These are phyloP conservation scores for Candida yuanshanica DNA, from an alignment of 805 yeast genomes.

Conservation along the genomic window DNA sequence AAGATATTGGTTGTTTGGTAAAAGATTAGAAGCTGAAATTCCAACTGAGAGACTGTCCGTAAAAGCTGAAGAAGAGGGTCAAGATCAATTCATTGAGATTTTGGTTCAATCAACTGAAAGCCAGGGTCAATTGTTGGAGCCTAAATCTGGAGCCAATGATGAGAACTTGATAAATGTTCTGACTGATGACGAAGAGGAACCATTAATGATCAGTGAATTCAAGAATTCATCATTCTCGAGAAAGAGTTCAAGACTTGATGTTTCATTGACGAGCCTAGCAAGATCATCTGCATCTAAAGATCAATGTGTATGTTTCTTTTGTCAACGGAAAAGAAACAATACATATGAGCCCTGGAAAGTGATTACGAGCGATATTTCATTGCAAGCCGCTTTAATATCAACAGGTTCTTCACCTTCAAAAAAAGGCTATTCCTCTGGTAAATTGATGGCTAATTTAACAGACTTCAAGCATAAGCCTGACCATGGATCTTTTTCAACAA, in stretches of 20 bases:
- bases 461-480: slow-evolving; percentile 13
- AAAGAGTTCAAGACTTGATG: slow-evolving; percentile 3
- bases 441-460: slow-evolving; percentile 22
- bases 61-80: not conserved
- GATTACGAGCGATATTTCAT: slow-evolving; percentile 31
- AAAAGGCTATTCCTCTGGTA: slow-evolving; percentile 10
- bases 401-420: slow-evolving; percentile 23
- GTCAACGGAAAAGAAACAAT: slow-evolving; percentile 2
- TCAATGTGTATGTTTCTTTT: slow-evolving; percentile 2
- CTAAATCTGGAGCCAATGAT: not conserved
- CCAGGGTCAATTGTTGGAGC: not conserved
- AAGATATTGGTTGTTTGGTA: slow-evolving; percentile 13
- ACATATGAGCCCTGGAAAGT: slow-evolving; percentile 24
- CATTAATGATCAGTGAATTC: not conserved
- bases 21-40: slow-evolving; percentile 1
- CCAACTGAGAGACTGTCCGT: too few species aligned
- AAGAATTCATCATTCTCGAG: slow-evolving; percentile 10
- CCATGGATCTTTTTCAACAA: not conserved
- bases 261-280: slow-evolving; percentile 3
- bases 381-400: slow-evolving; percentile 34
- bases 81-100: not conserved
- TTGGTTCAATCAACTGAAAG: not conserved
- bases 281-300: not conserved
- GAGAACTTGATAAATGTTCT: not conserved
- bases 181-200: not conserved